These are phyloP conservation scores for Nicotiana attenuata DNA, from an alignment of 257 asterid species.

Conservation along the genomic window DNA sequence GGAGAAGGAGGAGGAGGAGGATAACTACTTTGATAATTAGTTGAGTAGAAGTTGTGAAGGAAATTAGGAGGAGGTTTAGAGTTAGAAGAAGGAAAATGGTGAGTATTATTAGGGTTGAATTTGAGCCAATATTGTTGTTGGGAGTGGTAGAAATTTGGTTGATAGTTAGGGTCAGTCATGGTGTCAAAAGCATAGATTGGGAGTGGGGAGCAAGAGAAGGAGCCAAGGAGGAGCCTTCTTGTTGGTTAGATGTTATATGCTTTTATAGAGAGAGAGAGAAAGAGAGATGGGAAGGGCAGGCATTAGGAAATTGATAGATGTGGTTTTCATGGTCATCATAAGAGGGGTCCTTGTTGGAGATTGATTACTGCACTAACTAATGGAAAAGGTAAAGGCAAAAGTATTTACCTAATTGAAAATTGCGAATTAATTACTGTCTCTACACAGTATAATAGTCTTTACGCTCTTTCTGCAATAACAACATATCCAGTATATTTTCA, in stretches of 20 bases:
- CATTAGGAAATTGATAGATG: not conserved
- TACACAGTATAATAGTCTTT: too few relatives aligned
- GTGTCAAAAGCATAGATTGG: slow-evolving; percentile 13
- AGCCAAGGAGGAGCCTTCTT: slow-evolving; percentile 19
- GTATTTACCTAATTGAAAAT: not conserved
- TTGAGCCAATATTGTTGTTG: slow-evolving; percentile 39
- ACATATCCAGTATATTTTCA: too few relatives aligned
- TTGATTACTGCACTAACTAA: not conserved
- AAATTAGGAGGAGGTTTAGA: slow-evolving; percentile 10
- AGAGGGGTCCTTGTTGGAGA: not conserved
- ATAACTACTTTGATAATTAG: slow-evolving; percentile 1
- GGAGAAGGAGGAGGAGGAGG: slow-evolving; percentile 57
- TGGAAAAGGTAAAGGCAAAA: slow-evolving; percentile 4
- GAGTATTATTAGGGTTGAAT: slow-evolving; percentile 26
- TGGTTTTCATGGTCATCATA: not conserved
- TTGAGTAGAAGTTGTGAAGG: slow-evolving; percentile 13
- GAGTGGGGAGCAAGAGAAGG: slow-evolving; percentile 20
- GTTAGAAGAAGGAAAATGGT: slow-evolving; percentile 26
- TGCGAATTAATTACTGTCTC: slow-evolving; percentile 4
- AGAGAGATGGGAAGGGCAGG: not conserved
- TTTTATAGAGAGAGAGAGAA: slow-evolving; percentile 32
- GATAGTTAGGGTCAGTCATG: slow-evolving; percentile 56
- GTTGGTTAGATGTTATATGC: slow-evolving; percentile 6
- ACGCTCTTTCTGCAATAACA: too few relatives aligned
- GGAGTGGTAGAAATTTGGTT: slow-evolving; percentile 25